Conservation (phyloP, 169 alveolate genomes). For the Theileria annulata region DNA sequence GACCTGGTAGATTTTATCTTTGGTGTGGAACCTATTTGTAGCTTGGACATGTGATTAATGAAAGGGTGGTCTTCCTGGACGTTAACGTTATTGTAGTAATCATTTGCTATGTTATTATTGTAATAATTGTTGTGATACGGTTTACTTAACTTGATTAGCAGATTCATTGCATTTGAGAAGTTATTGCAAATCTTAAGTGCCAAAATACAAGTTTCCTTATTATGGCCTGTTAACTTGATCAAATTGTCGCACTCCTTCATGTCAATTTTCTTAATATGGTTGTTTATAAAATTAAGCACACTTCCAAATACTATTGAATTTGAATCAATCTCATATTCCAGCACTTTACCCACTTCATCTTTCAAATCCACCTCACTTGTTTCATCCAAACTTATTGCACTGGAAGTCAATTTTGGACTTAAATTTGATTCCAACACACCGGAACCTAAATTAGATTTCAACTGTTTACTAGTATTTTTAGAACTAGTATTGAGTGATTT, state of each 20-base stretch:
- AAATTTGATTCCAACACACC: too few species aligned
- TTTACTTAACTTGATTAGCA: constrained; percentile 27
- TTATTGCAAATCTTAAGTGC: constrained; percentile 45
- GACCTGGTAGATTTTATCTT: background rate
- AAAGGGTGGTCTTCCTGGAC: background rate
- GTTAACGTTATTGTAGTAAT: constrained; percentile 9
- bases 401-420: too few species aligned
- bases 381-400: too few species aligned
- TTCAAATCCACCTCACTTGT: background rate
- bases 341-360: background rate
- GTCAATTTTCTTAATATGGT: constrained; percentile 48
- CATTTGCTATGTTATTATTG: constrained; percentile 27
- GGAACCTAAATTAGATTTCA: too few species aligned
- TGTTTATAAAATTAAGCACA: constrained; percentile 28
- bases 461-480: too few species aligned
- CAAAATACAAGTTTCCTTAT: constrained; percentile 41
- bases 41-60: background rate
- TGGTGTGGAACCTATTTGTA: background rate
- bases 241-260: constrained; percentile 19
- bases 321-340: background rate
- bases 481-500: background rate
- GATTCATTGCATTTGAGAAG: constrained; percentile 30
- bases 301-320: constrained; percentile 22
- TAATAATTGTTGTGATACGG: constrained; percentile 11
- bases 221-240: constrained; percentile 19